Conservation (phyloP, 306 rosid genomes). For the Hippophae rhamnoides region DNA sequence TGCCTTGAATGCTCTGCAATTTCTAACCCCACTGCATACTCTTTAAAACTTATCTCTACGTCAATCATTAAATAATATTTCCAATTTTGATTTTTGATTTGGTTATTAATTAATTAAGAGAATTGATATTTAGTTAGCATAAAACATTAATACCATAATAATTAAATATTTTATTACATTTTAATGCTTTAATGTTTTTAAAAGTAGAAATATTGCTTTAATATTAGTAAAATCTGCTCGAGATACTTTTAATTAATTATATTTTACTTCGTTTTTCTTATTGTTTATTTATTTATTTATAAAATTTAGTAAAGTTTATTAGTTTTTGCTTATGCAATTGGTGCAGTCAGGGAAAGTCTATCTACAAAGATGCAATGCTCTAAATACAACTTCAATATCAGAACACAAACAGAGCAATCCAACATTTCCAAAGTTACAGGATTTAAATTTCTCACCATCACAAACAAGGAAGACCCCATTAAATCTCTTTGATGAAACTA, state of each 20-base stretch:
- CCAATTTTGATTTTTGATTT: background rate
- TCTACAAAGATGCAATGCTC: conserved; percentile 49
- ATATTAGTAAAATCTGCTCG: too few relatives aligned
- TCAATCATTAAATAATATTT: conserved; percentile 13
- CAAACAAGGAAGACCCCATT: conserved; percentile 40
- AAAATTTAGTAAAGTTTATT: background rate
- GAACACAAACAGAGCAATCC: conserved; percentile 35
- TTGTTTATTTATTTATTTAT: background rate
- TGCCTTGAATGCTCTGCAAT: conserved; percentile 20
- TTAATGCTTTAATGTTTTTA: too few relatives aligned
- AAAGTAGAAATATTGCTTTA: too few relatives aligned
- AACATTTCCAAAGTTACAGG: conserved; percentile 48
- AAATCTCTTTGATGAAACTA: conserved; percentile 64
- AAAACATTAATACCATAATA: too few relatives aligned
- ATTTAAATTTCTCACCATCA: conserved; percentile 65
- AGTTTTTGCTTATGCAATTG: conserved; percentile 1
- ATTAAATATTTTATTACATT: too few relatives aligned
- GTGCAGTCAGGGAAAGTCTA: conserved; percentile 89
- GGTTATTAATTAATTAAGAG: conserved; percentile 5
- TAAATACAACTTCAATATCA: conserved; percentile 18
- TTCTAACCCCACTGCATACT: conserved; percentile 16
- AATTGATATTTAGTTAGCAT: too few relatives aligned
- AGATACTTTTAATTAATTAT: background rate
- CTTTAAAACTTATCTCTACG: conserved; percentile 13
- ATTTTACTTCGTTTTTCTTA: too few relatives aligned